Conservation (phyloP, 208 protist species). For the Blechomonas ayalai region DNA sequence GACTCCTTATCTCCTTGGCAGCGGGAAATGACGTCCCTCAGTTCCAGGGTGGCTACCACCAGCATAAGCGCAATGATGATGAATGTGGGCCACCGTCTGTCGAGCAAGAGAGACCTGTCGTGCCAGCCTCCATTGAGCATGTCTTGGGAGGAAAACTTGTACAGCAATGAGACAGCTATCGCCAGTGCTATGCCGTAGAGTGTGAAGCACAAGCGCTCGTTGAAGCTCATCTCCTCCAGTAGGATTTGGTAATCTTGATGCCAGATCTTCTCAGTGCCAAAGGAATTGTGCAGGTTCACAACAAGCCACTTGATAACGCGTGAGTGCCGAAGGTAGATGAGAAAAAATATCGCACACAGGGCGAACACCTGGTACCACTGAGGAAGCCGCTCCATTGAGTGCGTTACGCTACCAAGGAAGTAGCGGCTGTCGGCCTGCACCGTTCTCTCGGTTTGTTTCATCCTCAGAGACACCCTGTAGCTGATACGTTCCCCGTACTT, state of each 20-base stretch:
- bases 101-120: slow-evolving; percentile 42
- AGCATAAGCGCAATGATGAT: slow-evolving; percentile 23
- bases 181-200: slow-evolving; percentile 68
- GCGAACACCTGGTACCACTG: slow-evolving; percentile 77
- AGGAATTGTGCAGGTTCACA: slow-evolving; percentile 67
- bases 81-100: slow-evolving; percentile 20
- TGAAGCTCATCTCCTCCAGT: slow-evolving; percentile 75
- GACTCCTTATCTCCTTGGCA: slow-evolving; percentile 15
- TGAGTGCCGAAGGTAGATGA: slow-evolving; percentile 67
- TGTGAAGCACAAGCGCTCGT: slow-evolving; percentile 79
- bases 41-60: slow-evolving; percentile 20
- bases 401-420: slow-evolving; percentile 57
- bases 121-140: slow-evolving; percentile 24
- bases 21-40: slow-evolving; percentile 20
- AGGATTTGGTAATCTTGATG: slow-evolving; percentile 51
- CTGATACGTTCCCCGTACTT: too few relatives aligned
- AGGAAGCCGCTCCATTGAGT: slow-evolving; percentile 71
- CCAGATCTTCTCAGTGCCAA: slow-evolving; percentile 74
- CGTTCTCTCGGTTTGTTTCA: too few relatives aligned
- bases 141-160: slow-evolving; percentile 45
- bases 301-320: slow-evolving; percentile 63
- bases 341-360: slow-evolving; percentile 48
- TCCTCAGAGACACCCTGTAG: too few relatives aligned
- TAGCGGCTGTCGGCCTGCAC: slow-evolving; percentile 2
- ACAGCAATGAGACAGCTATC: slow-evolving; percentile 30